Evolutionary conservation across 2,329 filamentous ascomycete species (phyloP), one percentile per base, ranked within the genome.

Genomic region (Diplocarpon rosae): DNA sequence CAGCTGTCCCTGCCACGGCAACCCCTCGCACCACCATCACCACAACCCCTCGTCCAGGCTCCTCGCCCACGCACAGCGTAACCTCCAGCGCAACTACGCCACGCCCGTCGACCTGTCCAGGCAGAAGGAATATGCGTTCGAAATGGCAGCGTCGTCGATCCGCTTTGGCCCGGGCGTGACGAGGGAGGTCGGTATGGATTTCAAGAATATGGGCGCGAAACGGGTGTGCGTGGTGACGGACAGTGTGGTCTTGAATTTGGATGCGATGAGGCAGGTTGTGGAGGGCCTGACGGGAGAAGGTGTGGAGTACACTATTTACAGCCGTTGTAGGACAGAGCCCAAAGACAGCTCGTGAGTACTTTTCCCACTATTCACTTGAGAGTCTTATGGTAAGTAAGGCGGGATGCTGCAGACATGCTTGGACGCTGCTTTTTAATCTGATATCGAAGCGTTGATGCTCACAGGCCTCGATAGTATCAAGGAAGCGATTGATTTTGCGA

Each of bases 161-260:
- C 80, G 92, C 11, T 98, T 96, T 58, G 92, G 92, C 0, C 86
- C 87, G 0, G 92, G 92, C 5, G 85, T 83, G 45, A 98, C 92
- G 17, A 86, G 87, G 64, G 92, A 98, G 65, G 88, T 98, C 15
- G 92, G 92, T 52, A 96, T 96, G 92, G 92, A 98, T 65, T 81
- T 96, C 55, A 83, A 80, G 66, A 96, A 98, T 62, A 74, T 98
- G 71, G 84, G 85, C 12, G 80, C 83, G 6, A 84, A 86, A 69
- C 80, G 80, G 36, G 90, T 98, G 46, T 85, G 86, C 62, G 85
- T 98, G 5, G 88, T 98, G 13, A 98, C 92, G 13, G 92, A 98
- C 62, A 65, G 69, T 42, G 94, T 79, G 20, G 87, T 98, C 13
- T 69, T 78, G 58, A 81, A 84, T 63, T 69, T 98, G 53, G 77